A percentile compares a stretch with the other conserved stretches of the same genome.
Evolutionary conservation across 108 stramenopile genomes (phyloP).

Genomic region (Nannochloropsis gaditana): DNA sequence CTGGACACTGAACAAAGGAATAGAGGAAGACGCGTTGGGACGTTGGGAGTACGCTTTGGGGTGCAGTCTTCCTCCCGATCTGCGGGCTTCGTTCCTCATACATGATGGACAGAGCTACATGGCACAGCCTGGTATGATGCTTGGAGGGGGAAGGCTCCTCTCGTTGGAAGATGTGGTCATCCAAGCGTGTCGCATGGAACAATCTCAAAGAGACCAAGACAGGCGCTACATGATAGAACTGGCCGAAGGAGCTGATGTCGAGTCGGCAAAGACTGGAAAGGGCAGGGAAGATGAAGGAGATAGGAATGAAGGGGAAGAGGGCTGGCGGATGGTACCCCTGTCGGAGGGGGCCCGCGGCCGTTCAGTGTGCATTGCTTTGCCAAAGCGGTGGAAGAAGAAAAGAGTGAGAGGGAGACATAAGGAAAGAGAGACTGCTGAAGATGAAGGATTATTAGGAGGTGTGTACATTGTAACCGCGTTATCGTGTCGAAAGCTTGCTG

Average conservation of each 20-base stretch:
- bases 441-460: neutral
- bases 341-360: neutral
- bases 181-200: neutral
- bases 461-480: neutral
- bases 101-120: slow-evolving; percentile 2
- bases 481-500: neutral
- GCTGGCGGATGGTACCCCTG: neutral
- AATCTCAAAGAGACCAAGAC: neutral
- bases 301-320: neutral
- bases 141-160: neutral
- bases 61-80: neutral
- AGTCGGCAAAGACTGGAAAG: too few species aligned
- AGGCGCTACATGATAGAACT: neutral
- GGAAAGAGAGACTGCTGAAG: neutral
- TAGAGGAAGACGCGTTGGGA: neutral
- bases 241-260: too few species aligned
- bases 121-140: neutral
- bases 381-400: neutral
- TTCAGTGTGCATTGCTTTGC: neutral
- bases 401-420: neutral
- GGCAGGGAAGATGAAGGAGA: neutral
- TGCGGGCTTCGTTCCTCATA: neutral
- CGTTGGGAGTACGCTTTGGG: neutral
- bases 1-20: neutral
- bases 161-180: neutral